Percentiles rank a stretch among this genome's conserved stretches.
Evolutionary conservation across 805 yeast species (phyloP).

Genomic region (Saccharomyces eubayanus): DNA sequence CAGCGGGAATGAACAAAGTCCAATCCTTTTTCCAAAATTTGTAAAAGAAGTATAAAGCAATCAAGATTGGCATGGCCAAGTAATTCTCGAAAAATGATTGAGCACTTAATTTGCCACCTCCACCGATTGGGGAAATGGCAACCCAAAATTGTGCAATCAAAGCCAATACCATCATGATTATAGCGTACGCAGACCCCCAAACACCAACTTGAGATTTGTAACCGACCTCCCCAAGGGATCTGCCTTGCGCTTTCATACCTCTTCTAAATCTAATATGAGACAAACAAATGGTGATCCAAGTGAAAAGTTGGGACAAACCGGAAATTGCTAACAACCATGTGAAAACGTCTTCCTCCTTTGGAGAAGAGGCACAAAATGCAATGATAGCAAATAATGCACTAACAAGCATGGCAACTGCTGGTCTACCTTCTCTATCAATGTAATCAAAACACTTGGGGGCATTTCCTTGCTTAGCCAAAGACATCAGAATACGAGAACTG

Average conservation of each 20-base stretch:
- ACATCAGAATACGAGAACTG: slow-evolving; percentile 42
- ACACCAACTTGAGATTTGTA: slow-evolving; percentile 45
- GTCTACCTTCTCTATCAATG: slow-evolving; percentile 60
- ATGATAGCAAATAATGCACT: slow-evolving; percentile 45
- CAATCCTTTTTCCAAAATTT: slow-evolving; percentile 41
- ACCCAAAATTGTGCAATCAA: slow-evolving; percentile 59
- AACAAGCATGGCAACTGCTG: slow-evolving; percentile 41
- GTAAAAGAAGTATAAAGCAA: slow-evolving; percentile 38
- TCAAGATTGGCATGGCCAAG: slow-evolving; percentile 40
- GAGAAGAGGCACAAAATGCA: slow-evolving; percentile 59
- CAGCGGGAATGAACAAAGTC: slow-evolving; percentile 28
- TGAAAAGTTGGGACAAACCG: slow-evolving; percentile 53
- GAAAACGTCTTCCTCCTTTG: slow-evolving; percentile 50
- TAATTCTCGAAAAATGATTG: slow-evolving; percentile 38
- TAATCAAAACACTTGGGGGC: slow-evolving; percentile 50
- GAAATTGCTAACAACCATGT: slow-evolving; percentile 57
- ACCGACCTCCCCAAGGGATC: slow-evolving; percentile 43
- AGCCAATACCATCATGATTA: slow-evolving; percentile 41
- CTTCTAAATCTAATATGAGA: slow-evolving; percentile 51
- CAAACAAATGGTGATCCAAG: slow-evolving; percentile 53
- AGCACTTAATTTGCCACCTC: slow-evolving; percentile 31
- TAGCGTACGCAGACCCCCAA: slow-evolving; percentile 46
- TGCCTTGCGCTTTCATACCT: slow-evolving; percentile 49
- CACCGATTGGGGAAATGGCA: slow-evolving; percentile 48
- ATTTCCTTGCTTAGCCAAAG: slow-evolving; percentile 51